Base-by-base conservation (phyloP, 225 moss, liverwort and hornwort genomes). In the Lunularia cruciata region DNA sequence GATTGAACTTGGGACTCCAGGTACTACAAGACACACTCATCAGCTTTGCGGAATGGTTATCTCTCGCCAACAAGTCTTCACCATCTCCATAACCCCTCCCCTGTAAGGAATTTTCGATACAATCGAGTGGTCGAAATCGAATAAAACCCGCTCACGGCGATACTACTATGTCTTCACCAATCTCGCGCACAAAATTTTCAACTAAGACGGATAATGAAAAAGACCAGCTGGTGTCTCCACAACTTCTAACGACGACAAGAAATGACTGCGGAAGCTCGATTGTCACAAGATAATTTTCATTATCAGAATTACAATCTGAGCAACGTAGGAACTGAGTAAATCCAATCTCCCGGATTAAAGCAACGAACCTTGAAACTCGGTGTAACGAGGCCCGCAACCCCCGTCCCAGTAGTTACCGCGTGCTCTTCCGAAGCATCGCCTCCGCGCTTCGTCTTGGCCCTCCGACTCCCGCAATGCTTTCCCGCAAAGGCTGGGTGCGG, bases 341-440 rank as follows among this genome's bases (percentile, higher is more conserved):
- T n/a, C n/a, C n/a, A n/a, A n/a, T n/a, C n/a, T n/a, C n/a, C n/a
- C n/a, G n/a, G n/a, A n/a, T n/a, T n/a, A n/a, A n/a, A n/a, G n/a
- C n/a, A n/a, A n/a, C n/a, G 23, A 60, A 61, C 61, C 61, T 40
- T 61, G 42, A 61, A 38, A 40, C 6, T 28, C 27, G 26, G 26
- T 5, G 7, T 25, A 19, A 10, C 20, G 23, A 25, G 12, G 37
- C 10, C 25, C 37, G 36, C 14, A 40, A 23, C 6, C n/a, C 16
- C 3, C 8, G 58, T 18, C n/a, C 3, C 19, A 18, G 8, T 18
- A n/a, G 37, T n/a, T 0, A 13, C 26, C 8, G 25, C 22, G 8
- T 40, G 38, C 36, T 23, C 8, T 11, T 61, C 39, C 61, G 61
- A 61, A 39, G 22, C 61, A 61, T 61, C 61, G 61, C 47, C 28